Evolutionary conservation across 2,329 filamentous ascomycete species (phyloP).

Genomic region (Endoconidiophora polonica): DNA sequence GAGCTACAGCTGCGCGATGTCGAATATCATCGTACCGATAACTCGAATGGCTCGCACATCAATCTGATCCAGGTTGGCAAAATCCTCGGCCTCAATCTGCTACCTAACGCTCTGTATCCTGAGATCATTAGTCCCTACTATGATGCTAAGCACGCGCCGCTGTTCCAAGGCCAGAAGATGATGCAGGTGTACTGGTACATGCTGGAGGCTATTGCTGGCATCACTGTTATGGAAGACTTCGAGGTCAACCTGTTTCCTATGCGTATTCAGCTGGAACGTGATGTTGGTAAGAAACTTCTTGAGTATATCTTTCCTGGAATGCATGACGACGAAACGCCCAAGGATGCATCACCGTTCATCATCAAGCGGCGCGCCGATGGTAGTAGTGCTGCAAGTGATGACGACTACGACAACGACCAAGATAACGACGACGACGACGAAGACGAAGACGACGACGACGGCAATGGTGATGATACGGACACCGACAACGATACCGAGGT

Average conservation of each 20-base stretch:
- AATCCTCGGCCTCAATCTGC: constrained; percentile 74
- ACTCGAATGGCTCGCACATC: constrained; percentile 89
- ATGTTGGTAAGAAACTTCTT: constrained; percentile 82
- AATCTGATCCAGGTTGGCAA: constrained; percentile 81
- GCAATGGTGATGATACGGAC: neutral
- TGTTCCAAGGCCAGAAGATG: constrained; percentile 51
- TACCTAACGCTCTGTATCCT: constrained; percentile 82
- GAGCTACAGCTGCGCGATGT: constrained; percentile 87
- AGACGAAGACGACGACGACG: constrained; percentile 17
- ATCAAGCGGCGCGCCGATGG: constrained; percentile 24
- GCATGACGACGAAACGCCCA: constrained; percentile 35
- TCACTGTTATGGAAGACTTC: constrained; percentile 92
- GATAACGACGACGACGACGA: constrained; percentile 27
- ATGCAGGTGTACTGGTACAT: constrained; percentile 93
- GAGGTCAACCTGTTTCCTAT: constrained; percentile 87
- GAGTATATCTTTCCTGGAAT: constrained; percentile 94
- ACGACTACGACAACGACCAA: constrained; percentile 28
- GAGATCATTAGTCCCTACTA: constrained; percentile 88
- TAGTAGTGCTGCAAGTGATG: constrained; percentile 16
- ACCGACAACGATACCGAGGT: constrained; percentile 3
- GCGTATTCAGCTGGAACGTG: constrained; percentile 82
- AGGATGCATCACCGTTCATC: constrained; percentile 45
- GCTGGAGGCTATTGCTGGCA: constrained; percentile 93
- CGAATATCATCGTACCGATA: constrained; percentile 88
- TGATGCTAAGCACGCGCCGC: constrained; percentile 42